phyloP scores from a whole-genome alignment of 371 early-diverging fungal genomes.

The Lichtheimia ornata region DNA sequence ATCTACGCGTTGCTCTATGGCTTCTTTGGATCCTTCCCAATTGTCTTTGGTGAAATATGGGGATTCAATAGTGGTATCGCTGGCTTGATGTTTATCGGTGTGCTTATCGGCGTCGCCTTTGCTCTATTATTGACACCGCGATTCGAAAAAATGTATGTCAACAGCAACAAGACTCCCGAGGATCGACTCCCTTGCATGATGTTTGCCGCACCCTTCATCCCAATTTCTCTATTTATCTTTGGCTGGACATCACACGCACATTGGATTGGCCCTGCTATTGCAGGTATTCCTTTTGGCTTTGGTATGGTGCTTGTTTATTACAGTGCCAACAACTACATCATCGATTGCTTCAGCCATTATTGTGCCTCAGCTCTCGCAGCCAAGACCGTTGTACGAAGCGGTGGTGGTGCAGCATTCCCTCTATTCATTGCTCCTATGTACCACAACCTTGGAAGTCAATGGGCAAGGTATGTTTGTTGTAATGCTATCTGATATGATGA shows the following conservation, averaged over 20 bases:
- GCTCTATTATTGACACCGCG: conserved; percentile 35
- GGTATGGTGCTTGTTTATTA: conserved; percentile 48
- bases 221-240: conserved; percentile 47
- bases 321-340: conserved; percentile 46
- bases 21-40: conserved; percentile 48
- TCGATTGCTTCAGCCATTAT: conserved; percentile 45
- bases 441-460: conserved; percentile 33
- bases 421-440: conserved; percentile 47
- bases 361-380: conserved; percentile 47
- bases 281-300: conserved; percentile 46
- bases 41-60: conserved; percentile 36
- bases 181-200: conserved; percentile 50
- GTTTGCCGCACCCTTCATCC: conserved; percentile 41
- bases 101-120: conserved; percentile 35
- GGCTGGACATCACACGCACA: conserved; percentile 47
- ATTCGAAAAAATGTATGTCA: conserved; percentile 32
- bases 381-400: conserved; percentile 41
- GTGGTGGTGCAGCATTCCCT: conserved; percentile 50
- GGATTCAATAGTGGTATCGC: conserved; percentile 40
- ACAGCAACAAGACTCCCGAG: conserved; percentile 34
- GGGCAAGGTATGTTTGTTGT: conserved; percentile 28
- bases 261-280: conserved; percentile 36
- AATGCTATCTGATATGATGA: conserved; percentile 1
- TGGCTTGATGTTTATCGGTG: conserved; percentile 44
- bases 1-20: conserved; percentile 47